phyloP scores from a whole-genome alignment of 2,329 filamentous ascomycete genomes.

The Diaporthe sp. region DNA sequence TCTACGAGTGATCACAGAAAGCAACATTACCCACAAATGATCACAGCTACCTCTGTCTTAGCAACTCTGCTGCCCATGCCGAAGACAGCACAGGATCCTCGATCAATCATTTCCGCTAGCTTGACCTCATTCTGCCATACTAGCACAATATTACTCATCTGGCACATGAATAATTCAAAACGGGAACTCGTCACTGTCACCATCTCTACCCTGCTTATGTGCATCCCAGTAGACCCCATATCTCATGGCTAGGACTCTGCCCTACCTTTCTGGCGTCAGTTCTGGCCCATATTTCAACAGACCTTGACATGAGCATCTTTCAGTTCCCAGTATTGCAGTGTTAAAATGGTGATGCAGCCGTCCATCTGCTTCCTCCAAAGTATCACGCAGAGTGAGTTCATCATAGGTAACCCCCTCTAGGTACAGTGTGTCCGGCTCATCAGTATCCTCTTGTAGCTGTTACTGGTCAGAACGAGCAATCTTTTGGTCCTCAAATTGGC shows the following conservation, averaged over 20 bases:
- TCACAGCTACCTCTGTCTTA: neutral
- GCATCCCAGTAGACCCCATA: neutral
- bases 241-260: neutral
- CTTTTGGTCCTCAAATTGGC: neutral
- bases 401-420: too few relatives aligned
- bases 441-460: neutral
- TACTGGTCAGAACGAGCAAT: neutral
- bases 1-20: neutral
- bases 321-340: too few relatives aligned
- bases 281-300: neutral
- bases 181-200: too few relatives aligned
- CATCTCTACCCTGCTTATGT: neutral
- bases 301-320: neutral
- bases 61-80: neutral
- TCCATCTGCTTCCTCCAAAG: neutral
- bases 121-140: neutral
- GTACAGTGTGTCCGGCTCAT: neutral
- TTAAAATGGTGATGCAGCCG: too few relatives aligned
- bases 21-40: neutral
- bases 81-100: neutral
- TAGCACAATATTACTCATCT: neutral
- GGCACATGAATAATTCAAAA: neutral
- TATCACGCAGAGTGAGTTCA: neutral
- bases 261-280: neutral
- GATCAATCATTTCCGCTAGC: neutral